phyloP scores from a whole-genome alignment of 208 protist genomes.

The Leishmania martiniquensis region DNA sequence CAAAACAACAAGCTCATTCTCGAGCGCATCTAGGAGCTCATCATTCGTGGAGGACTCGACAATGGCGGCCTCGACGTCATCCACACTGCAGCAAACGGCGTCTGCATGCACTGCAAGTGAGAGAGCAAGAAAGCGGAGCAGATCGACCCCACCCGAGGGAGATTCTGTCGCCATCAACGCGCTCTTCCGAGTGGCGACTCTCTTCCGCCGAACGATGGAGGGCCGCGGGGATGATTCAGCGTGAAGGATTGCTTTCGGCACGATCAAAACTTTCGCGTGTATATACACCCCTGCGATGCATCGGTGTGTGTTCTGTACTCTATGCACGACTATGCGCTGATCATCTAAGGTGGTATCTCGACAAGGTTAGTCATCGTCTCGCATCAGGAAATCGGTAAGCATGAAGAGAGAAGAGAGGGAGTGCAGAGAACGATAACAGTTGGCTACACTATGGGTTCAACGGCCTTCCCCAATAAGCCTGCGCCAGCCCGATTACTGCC shows the following conservation, averaged over 20 bases:
- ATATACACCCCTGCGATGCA: background rate
- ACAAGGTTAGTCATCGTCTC: too few relatives aligned
- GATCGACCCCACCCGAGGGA: constrained; percentile 38
- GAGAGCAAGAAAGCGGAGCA: constrained; percentile 69
- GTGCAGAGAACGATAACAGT: too few relatives aligned
- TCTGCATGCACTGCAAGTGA: constrained; percentile 77
- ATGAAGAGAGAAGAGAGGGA: too few relatives aligned
- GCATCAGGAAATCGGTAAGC: too few relatives aligned
- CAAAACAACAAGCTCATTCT: constrained; percentile 44
- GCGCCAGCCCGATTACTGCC: too few relatives aligned
- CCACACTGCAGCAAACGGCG: constrained; percentile 59
- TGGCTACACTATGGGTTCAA: too few relatives aligned
- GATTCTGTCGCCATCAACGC: background rate
- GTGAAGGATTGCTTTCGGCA: background rate
- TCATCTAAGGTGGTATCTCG: background rate
- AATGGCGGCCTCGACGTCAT: constrained; percentile 51
- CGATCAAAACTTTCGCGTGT: too few relatives aligned
- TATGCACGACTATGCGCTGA: background rate
- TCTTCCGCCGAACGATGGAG: background rate
- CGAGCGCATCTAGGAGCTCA: constrained; percentile 46
- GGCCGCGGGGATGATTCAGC: background rate
- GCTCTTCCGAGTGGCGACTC: too few relatives aligned
- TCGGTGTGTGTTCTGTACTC: background rate
- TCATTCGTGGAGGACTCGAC: constrained; percentile 60
- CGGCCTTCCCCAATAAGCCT: too few relatives aligned